Percentiles rank a stretch among this genome's conserved stretches.
phyloP scores from a whole-genome alignment of 2,329 filamentous ascomycete genomes.

The Aspergillus pseudoviridinutans region DNA sequence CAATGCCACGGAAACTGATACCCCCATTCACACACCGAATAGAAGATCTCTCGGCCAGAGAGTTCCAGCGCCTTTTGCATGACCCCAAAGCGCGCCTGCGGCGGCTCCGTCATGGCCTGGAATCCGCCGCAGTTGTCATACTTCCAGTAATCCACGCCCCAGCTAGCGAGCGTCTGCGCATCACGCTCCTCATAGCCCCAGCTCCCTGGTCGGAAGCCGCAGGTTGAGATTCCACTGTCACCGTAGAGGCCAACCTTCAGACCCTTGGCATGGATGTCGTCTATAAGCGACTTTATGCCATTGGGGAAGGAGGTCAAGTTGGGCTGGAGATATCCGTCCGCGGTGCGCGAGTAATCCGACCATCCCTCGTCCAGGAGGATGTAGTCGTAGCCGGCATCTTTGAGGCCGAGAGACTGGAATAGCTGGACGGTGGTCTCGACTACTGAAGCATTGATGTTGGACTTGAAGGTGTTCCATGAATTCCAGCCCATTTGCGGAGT shows the following conservation, averaged over 20 bases:
- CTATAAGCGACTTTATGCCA: not conserved
- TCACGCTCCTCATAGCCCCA: conserved; percentile 52
- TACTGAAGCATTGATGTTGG: conserved; percentile 1
- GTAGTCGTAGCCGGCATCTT: conserved; percentile 20
- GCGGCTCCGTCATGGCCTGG: conserved; percentile 17
- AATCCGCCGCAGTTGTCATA: conserved; percentile 49
- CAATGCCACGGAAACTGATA: conserved; percentile 44
- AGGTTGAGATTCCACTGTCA: conserved; percentile 22
- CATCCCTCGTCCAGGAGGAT: conserved; percentile 43
- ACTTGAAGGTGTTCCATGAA: conserved; percentile 9
- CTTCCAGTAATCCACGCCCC: conserved; percentile 55
- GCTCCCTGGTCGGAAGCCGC: conserved; percentile 47
- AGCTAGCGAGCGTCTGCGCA: conserved; percentile 51
- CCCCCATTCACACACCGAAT: conserved; percentile 50
- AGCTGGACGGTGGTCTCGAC: not conserved
- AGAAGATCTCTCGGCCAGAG: conserved; percentile 44
- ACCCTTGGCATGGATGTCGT: not conserved
- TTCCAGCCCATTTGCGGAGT: conserved; percentile 6
- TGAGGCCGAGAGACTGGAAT: conserved; percentile 1
- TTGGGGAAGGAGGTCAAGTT: conserved; percentile 49
- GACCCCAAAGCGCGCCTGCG: conserved; percentile 35
- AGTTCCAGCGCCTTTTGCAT: conserved; percentile 48
- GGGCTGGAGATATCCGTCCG: conserved; percentile 18
- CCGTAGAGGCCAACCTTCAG: conserved; percentile 40
- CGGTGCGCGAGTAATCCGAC: conserved; percentile 23